Evolutionary conservation across 2,329 filamentous ascomycete species (phyloP), one percentile per base, ranked within the genome.

Genomic region (Cercospora sp.): DNA sequence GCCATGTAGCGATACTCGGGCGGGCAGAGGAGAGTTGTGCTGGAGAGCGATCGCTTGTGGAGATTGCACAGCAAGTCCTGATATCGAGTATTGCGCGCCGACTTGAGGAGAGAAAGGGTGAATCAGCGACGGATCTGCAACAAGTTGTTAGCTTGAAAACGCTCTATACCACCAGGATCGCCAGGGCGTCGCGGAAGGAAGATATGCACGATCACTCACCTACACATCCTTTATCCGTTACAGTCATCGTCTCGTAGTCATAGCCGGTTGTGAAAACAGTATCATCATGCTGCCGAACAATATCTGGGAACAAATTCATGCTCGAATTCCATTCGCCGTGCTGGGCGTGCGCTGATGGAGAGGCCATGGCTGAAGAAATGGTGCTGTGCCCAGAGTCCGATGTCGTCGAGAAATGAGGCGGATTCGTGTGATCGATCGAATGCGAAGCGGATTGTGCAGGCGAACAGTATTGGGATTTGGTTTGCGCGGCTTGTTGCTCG

Each of bases 1-100:
- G 74, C 82, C 83, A 55, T 80, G 79, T 21, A 78, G 76, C 16
- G 83, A 84, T 71, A 82, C 80, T 16, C 87, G 85, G 12, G 88
- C 87, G 62, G 87, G 84, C n/a, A 87, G 87, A 3, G 90, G 90
- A 1, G 90, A 92, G 53, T 69, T 49, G 86, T 82, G 30, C 5
- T 53, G 87, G 85, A 66, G 82, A 81, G 74, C 63, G 86, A 69
- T 82, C 79, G 74, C 80, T 16, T 70, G 72, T 43, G 75, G 79
- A 34, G 81, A 80, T 12, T 80, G 79, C 45, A 79, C 78, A 49
- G 61, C 28, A 16, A 78, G 76, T 49, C 76, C 76, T 37, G 81
- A 76, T 13, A 82, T 80, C 26, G 79, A 78, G 64, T 80, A 82
- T 32, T 81, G 81, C 13, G 80, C 79, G 32, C 81, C 79, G 18